Percentiles rank a stretch among this genome's conserved stretches.
Conservation (phyloP, 2,329 filamentous ascomycete genomes). For the Aspergillus sp. region DNA sequence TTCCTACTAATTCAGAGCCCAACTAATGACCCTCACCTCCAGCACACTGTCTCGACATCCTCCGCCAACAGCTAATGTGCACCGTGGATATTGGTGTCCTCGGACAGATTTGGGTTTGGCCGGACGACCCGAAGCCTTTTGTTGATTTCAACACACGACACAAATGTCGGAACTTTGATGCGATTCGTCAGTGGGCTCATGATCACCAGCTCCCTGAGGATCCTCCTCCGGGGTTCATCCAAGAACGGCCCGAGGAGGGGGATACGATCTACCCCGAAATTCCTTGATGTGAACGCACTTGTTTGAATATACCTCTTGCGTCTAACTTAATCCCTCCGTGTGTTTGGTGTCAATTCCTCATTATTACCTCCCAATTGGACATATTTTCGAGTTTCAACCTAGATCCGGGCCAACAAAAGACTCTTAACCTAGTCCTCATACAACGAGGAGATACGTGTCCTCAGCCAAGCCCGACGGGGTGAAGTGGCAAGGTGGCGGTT, state of each 20-base stretch:
- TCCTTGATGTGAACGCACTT: background rate
- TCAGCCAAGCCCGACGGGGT: no score
- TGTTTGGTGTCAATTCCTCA: no score
- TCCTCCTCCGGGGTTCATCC: conserved; percentile 2
- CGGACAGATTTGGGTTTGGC: conserved; percentile 57
- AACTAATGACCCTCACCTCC: background rate
- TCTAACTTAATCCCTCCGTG: no score
- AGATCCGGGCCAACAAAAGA: no score
- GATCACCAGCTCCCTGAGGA: conserved; percentile 3
- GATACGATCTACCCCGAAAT: conserved; percentile 3
- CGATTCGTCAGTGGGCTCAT: conserved; percentile 5
- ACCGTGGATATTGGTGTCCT: conserved; percentile 58
- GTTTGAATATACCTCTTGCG: no score
- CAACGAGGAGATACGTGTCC: no score
- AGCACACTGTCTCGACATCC: conserved; percentile 60
- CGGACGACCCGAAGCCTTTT: conserved; percentile 49
- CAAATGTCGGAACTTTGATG: conserved; percentile 44
- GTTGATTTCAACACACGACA: conserved; percentile 62
- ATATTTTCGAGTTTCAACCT: no score
- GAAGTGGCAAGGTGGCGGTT: no score
- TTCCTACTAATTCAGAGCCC: background rate
- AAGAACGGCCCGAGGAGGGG: conserved; percentile 1
- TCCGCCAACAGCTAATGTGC: conserved; percentile 64
- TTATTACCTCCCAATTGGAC: no score
- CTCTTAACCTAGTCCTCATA: no score